Evolutionary conservation across 2,329 filamentous ascomycete genomes (phyloP), one percentile per base, ranked within the genome.

Genomic region (Aspergillus quadricinctus): DNA sequence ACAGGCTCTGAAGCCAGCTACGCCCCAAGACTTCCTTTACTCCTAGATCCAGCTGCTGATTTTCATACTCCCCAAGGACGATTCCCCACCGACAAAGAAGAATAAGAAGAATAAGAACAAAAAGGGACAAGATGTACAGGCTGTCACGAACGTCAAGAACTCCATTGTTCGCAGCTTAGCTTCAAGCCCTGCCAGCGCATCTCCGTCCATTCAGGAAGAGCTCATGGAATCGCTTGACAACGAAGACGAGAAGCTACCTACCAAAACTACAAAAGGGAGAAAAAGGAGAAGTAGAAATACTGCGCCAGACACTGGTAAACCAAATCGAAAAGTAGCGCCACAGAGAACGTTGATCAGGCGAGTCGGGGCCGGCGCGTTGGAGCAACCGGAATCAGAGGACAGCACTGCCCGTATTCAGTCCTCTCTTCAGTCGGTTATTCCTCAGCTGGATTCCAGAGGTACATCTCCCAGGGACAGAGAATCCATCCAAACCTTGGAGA

Each of bases 401-500:
- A 46, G 21, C 14, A 46, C 43, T 46, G 43, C 49, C 14, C 48
- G 53, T 21, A 50, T 53, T 31, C 50, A 49, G 43, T 58, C 54
- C 27, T 56, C 54, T 1, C 50, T 52, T 25, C 49, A 53, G 40
- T 53, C 52, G 10, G 48, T 52, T 48, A 48, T 54, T 21, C 46
- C 54, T 27, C 43, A 31, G 3, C 28, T 54, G 10, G 25, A 48
- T 10, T 29, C 29, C 19, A 37, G 52, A 37, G 43, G 31, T 48
- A 28, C 29, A 14, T 14, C 17, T 11, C 50, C n/a, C n/a, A 3
- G 48, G n/a, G 35, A 28, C 21, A 56, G 49, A n/a, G 35, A 56
- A 43, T 55, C 52, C 31, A 43, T 46, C 19, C 48, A 45, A 25
- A 56, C 40, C n/a, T 48, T 65, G 10, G 48, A 55, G 21, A 59